Evolutionary conservation across 163 green algal species (phyloP).

Genomic region (Chlorella variabilis): DNA sequence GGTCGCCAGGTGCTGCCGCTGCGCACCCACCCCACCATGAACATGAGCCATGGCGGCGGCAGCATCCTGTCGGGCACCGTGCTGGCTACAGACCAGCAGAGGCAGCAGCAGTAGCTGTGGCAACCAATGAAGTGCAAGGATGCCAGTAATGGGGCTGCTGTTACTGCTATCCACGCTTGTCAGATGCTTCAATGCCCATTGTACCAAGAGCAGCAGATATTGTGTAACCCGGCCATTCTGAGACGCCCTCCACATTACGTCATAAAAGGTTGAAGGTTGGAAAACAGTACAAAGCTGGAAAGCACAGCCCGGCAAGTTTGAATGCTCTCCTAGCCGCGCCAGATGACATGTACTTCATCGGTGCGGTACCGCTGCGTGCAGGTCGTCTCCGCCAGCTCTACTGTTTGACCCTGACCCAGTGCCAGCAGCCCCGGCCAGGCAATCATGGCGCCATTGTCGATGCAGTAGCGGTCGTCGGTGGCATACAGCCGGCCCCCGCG

Average conservation of each 20-base stretch:
- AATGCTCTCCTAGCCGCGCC: too few relatives aligned
- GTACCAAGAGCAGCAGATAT: too few relatives aligned
- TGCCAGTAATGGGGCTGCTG: too few relatives aligned
- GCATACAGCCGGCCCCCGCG: conserved; percentile 82
- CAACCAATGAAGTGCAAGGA: too few relatives aligned
- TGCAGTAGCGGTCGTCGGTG: conserved; percentile 94
- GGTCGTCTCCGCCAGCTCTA: conserved; percentile 71
- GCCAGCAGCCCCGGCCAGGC: conserved; percentile 90
- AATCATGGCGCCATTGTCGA: conserved; percentile 98
- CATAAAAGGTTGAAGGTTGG: too few relatives aligned
- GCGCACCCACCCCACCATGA: conserved; percentile 50
- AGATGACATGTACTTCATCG: conserved; percentile 77
- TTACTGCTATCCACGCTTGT: too few relatives aligned
- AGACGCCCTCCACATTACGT: too few relatives aligned
- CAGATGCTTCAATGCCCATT: too few relatives aligned
- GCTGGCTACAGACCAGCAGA: neutral
- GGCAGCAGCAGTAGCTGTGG: neutral
- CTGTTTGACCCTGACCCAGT: conserved; percentile 58
- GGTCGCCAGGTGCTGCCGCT: conserved; percentile 40
- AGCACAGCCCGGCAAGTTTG: too few relatives aligned
- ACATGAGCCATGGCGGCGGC: conserved; percentile 54
- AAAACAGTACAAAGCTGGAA: too few relatives aligned
- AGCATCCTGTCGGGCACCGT: conserved; percentile 43
- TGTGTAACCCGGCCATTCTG: too few relatives aligned
- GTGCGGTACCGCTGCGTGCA: conserved; percentile 93